Evolutionary conservation across 345 rosid genomes (phyloP), one percentile per base, ranked within the genome.

Genomic region (Citrus maxima): DNA sequence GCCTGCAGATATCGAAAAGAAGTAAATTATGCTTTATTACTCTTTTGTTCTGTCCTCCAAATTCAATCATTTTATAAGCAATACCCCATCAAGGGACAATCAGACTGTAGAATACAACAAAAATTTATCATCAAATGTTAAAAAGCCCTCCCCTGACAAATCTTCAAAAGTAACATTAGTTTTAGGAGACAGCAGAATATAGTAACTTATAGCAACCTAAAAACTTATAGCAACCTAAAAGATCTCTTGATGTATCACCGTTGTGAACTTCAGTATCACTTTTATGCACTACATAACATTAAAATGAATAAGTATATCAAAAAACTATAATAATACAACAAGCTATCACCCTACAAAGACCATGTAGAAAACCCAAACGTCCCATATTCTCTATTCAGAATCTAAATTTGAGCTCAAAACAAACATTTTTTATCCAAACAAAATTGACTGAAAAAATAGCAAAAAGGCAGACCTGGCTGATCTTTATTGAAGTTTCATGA

Each of bases 401-500:
- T 51, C 21, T 54, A 14, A 54, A 54, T 46, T 72, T 59, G 63
- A 54, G 65, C 9, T 8, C 62, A 71, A 56, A 69, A 58, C 4
- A 60, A 49, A 7, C 60, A 46, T 19, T 25, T 19, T 25, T 65
- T 12, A 5, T 14, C 62, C 27, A 61, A 61, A 61, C 10, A 18
- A 27, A 40, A 7, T 40, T 3, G 16, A 42, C 19, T 5, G 58
- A 18, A 19, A 16, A 46, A 65, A 32, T 34, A 65, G 25, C 1
- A 25, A 35, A 38, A 25, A 14, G 10, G 10, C 82, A 19, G 84
- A 95, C 97, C 98, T 84, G 87, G 54, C 81, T 86, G 83, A 96
- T 96, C 84, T 86, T 93, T 16, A 79, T 72, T 28, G 97, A 96
- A 74, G 98, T 96, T 82, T 91, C 92, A 8, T 96, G 88, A 88